A percentile compares a stretch with the other conserved stretches of the same genome.
These are phyloP conservation scores for Mucor velutinosus DNA, from an alignment of 371 early-diverging fungal species.

Conservation along the genomic window DNA sequence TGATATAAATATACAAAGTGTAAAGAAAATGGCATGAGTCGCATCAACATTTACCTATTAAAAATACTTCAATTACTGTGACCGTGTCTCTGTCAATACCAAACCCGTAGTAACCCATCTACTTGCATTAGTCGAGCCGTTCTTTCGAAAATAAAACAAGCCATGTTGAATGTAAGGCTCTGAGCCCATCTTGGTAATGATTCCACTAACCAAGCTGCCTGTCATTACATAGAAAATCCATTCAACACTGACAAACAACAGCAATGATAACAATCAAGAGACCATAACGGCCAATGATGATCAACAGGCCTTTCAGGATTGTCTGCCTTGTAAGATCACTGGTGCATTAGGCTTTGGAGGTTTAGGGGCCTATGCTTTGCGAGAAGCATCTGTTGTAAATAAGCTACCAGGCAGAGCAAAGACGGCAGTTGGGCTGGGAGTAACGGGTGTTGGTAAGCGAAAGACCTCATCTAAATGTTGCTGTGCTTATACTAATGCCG, in stretches of 20 bases:
- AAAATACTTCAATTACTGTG: background rate
- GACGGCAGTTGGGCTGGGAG: conserved; percentile 47
- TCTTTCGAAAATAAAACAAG: background rate
- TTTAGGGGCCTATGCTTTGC: conserved; percentile 45
- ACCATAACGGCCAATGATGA: background rate
- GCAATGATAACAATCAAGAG: background rate
- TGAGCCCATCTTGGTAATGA: background rate
- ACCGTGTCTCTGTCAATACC: background rate
- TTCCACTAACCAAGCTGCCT: background rate
- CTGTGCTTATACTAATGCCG: background rate
- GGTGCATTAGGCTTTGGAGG: conserved; percentile 44
- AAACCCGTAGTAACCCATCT: background rate
- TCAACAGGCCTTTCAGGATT: conserved; percentile 34
- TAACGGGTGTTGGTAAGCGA: conserved; percentile 41
- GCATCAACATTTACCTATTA: background rate
- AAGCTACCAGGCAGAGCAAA: conserved; percentile 37
- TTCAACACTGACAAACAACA: conserved; percentile 1
- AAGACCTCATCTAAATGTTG: background rate
- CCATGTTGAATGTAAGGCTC: background rate
- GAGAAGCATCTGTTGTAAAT: conserved; percentile 35
- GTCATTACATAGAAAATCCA: conserved; percentile 28
- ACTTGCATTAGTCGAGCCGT: background rate
- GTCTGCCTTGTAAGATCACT: conserved; percentile 45
- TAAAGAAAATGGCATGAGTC: conserved; percentile 5
- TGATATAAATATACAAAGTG: background rate